phyloP scores from a whole-genome alignment of 441 rosid species.

The Euphorbia celastroides region DNA sequence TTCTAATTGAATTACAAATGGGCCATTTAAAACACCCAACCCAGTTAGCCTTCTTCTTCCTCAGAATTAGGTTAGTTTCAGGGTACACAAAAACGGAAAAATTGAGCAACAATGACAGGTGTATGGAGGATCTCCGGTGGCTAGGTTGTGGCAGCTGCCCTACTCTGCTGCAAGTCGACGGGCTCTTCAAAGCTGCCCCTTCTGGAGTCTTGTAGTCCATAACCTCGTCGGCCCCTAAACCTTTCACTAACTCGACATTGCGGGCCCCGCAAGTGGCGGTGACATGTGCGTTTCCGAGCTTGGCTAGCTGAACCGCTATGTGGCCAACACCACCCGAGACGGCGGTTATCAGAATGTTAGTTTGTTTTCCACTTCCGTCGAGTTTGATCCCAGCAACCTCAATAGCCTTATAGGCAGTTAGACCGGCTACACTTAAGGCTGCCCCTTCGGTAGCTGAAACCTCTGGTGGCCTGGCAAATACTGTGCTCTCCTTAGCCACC shows the following conservation, averaged over 20 bases:
- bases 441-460: slow-evolving; percentile 69
- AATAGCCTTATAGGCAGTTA: slow-evolving; percentile 57
- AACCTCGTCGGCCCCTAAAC: slow-evolving; percentile 70
- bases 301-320: slow-evolving; percentile 67
- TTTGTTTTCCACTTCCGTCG: slow-evolving; percentile 47
- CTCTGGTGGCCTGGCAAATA: slow-evolving; percentile 54
- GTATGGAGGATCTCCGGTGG: no score
- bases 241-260: slow-evolving; percentile 53
- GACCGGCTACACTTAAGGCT: slow-evolving; percentile 29
- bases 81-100: no score
- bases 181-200: slow-evolving; percentile 60
- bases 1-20: no score
- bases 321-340: slow-evolving; percentile 87
- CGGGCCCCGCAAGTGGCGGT: slow-evolving; percentile 75
- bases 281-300: slow-evolving; percentile 68
- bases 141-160: no score
- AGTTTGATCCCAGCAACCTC: slow-evolving; percentile 49
- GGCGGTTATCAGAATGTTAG: slow-evolving; percentile 64
- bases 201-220: slow-evolving; percentile 68
- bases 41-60: no score
- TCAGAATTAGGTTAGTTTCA: no score
- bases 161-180: no score
- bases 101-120: no score
- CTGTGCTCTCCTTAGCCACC: slow-evolving; percentile 51
- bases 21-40: no score